Evolutionary conservation across 495 filamentous ascomycete species (phyloP).

Genomic region (Neurospora tetraspora): DNA sequence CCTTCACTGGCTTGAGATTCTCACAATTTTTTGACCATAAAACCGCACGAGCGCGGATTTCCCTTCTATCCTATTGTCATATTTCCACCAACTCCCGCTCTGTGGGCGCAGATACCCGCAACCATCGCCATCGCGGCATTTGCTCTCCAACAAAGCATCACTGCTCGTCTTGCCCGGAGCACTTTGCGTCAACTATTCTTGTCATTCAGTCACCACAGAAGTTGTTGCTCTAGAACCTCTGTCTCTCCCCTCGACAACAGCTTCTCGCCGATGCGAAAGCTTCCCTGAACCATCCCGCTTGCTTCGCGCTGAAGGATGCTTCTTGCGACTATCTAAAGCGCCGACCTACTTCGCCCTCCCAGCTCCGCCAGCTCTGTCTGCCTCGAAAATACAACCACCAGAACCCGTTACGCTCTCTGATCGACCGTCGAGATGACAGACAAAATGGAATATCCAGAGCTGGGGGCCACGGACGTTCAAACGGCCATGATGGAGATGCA

Average conservation of each 20-base stretch:
- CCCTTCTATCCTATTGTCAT: neutral
- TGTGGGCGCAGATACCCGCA: neutral
- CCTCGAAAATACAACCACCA: neutral
- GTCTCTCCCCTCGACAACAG: neutral
- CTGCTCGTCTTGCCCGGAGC: neutral
- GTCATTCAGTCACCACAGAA: neutral
- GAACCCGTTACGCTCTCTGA: neutral
- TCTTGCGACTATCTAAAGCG: neutral
- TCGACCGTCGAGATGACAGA: conserved; percentile 15
- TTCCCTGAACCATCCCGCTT: neutral
- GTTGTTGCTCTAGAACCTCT: neutral
- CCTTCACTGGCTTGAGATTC: neutral
- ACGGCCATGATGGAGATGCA: conserved; percentile 17
- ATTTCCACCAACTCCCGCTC: neutral
- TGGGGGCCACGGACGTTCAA: conserved; percentile 7
- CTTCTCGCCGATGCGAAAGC: neutral
- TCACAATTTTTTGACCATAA: neutral
- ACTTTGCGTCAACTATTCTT: neutral
- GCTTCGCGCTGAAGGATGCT: neutral
- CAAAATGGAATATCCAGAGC: neutral
- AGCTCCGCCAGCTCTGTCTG: neutral
- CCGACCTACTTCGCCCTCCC: neutral
- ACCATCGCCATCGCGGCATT: neutral
- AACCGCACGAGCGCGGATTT: neutral
- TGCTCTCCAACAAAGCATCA: neutral